Base-by-base conservation (phyloP, 768 basidiomycete genomes). In the Ramaria sp. region DNA sequence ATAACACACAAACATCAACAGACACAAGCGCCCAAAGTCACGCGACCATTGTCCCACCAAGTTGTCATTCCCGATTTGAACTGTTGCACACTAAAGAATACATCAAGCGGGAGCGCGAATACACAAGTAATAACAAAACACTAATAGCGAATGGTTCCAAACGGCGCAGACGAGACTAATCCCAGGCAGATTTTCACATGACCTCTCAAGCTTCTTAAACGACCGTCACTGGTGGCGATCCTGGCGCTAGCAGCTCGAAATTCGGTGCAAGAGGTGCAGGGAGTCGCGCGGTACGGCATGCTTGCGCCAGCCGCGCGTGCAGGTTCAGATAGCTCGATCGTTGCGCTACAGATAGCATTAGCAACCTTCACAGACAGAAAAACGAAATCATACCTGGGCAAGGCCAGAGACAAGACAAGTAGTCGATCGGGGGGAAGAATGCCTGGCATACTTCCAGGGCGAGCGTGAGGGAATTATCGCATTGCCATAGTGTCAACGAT, bases 401-500 rank as follows among this genome's bases (percentile, higher is more conserved):
- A 0, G 84, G 84, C 87, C 88, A 90, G 31, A 88, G 71, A 22
- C 73, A 74, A 61, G 83, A 85, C 66, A 88, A 73, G 15, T 80
- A 77, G 54, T 89, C 86, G 37, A 87, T 71, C 2, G 82, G 77
- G 10, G 75, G 64, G 27, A 88, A 70, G 57, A 89, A 78, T 0
- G 75, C 72, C 65, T 86, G 86, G 6, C 79, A 88, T 11, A 88
- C 72, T 24, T 83, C 77, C 31, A 90, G 67, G 9, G 85, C 84
- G 33, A 78, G 74, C 52, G 72, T 66, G 24, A 88, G 71, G 3
- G 75, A 69, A 6, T 70, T 75, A 64, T 90, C 84, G 56, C 79
- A 74, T 51, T 76, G 76, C 83, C 83, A 89, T 19, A 90, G 65
- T 1, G 78, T 70, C 37, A 89, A 69, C 62, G 84, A 85, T 61